Base-by-base conservation (phyloP, 2,329 filamentous ascomycete genomes). In the Pyrenochaeta sp. region DNA sequence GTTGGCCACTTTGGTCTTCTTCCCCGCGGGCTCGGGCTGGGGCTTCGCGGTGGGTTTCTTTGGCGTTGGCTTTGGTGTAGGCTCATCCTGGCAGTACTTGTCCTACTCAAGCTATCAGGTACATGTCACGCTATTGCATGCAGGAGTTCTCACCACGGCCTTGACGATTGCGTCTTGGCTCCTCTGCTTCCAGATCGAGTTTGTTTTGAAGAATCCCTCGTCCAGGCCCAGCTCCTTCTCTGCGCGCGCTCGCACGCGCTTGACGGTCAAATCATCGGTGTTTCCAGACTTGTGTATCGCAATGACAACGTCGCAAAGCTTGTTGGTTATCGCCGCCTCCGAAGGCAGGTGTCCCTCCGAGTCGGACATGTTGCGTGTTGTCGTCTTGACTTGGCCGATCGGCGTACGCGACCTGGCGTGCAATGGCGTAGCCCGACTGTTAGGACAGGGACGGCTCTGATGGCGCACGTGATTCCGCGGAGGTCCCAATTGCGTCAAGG, bases 261-360 rank as follows among this genome's bases (percentile, higher is more conserved):
- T 88, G 51, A 88, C 79, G 0, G 86, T 88, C 59, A 88, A 73
- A 50, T 86, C 81, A 5, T 86, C 82, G 32, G 75, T 71, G 22
- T 84, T 75, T 53, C 76, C 77, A 2, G 68, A 64, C 51, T 78
- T 77, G 68, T 80, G 71, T 12, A 79, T 70, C 2, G 73, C 65
- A 45, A 76, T 70, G 37, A 83, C 80, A 28, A 77, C 72, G 56
- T 78, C 68, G 55, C 75, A 76, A 12, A 84, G 69, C 27, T 75
- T 76, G 48, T 69, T 61, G 43, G 80, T 72, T 51, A 84, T 77
- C 8, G 66, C 61, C 4, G 64, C 65, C 50, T 81, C 75, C 12
- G 77, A 71, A 9, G 76, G 79, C 13, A 70, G 34, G 27, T 60
- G 55, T 43, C 52, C 50, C 19, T 73, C 72, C 8, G 69, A 66